A percentile compares a stretch with the other conserved stretches of the same genome.
Evolutionary conservation across 2,329 filamentous ascomycete species (phyloP).

Genomic region (Aspergillus sp.): DNA sequence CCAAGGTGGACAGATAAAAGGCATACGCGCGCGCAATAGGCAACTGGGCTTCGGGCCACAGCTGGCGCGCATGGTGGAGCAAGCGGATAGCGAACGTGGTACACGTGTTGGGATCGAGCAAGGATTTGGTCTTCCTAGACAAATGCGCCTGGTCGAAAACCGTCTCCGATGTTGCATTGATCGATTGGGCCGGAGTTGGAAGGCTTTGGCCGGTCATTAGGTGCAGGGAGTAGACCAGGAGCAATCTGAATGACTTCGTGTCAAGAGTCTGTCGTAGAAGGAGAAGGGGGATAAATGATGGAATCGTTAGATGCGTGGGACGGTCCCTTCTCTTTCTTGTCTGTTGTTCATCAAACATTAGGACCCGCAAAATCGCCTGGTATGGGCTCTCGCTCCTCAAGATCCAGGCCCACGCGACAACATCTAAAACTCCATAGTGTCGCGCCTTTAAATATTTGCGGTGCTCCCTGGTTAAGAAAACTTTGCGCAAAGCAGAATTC

Average conservation of each 20-base stretch:
- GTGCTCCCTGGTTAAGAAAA: conserved; percentile 30
- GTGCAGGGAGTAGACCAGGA: conserved; percentile 41
- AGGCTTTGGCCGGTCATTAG: conserved; percentile 29
- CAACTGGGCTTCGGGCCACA: conserved; percentile 49
- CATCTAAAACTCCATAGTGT: conserved; percentile 39
- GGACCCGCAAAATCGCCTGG: conserved; percentile 37
- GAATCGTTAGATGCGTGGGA: conserved; percentile 25
- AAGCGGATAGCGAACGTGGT: conserved; percentile 47
- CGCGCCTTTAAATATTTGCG: conserved; percentile 29
- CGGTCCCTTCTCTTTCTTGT: conserved; percentile 13
- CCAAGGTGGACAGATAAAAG: conserved; percentile 27
- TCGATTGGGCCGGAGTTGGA: conserved; percentile 7
- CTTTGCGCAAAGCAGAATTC: conserved; percentile 26
- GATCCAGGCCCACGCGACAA: conserved; percentile 49
- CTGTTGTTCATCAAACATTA: conserved; percentile 24
- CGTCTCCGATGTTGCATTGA: not conserved
- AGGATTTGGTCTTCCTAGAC: conserved; percentile 8
- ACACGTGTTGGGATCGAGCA: conserved; percentile 29
- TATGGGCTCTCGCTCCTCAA: conserved; percentile 37
- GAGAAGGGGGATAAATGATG: conserved; percentile 49
- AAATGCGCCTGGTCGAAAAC: conserved; percentile 3
- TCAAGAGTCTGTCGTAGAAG: conserved; percentile 45
- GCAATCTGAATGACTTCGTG: conserved; percentile 40
- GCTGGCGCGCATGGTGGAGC: conserved; percentile 50
- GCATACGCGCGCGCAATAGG: conserved; percentile 42